These are phyloP conservation scores for Alternaria burnsii DNA, from an alignment of 2,329 filamentous ascomycete species.

Conservation along the genomic window DNA sequence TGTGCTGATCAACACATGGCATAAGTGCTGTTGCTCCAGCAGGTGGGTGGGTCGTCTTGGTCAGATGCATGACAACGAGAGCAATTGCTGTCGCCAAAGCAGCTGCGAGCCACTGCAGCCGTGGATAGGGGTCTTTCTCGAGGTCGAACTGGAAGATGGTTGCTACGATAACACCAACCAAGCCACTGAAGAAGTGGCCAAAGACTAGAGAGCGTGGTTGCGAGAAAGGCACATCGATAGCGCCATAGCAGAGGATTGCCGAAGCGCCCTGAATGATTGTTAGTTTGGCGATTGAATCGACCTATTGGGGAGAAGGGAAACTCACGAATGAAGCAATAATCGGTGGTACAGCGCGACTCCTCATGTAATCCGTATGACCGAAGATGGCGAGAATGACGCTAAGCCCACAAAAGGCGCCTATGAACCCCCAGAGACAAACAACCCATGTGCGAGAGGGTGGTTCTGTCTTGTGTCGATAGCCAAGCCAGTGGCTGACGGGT, in stretches of 20 bases:
- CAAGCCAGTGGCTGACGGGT: constrained; percentile 72
- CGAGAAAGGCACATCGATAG: constrained; percentile 55
- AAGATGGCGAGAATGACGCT: constrained; percentile 53
- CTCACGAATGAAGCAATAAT: constrained; percentile 54
- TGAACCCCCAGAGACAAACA: constrained; percentile 53
- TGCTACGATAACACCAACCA: constrained; percentile 55
- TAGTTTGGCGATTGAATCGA: neutral
- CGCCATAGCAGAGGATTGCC: constrained; percentile 57
- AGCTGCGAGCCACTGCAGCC: constrained; percentile 55
- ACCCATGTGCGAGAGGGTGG: constrained; percentile 39
- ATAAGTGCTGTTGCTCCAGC: constrained; percentile 58
- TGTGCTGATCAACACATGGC: constrained; percentile 50
- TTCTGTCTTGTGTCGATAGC: constrained; percentile 48
- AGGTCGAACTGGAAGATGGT: constrained; percentile 55
- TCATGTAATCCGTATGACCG: constrained; percentile 51
- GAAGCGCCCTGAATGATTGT: constrained; percentile 50
- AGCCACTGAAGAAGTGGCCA: constrained; percentile 56
- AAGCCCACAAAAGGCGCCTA: constrained; percentile 55
- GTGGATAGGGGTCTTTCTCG: constrained; percentile 31
- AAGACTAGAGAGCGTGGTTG: constrained; percentile 57
- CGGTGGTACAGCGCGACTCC: constrained; percentile 50
- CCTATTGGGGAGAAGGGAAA: constrained; percentile 4
- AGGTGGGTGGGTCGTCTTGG: constrained; percentile 58
- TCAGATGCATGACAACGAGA: constrained; percentile 57
- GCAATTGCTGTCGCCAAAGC: constrained; percentile 54